Evolutionary conservation across 805 yeast species (phyloP).

Genomic region (Candida corydali): DNA sequence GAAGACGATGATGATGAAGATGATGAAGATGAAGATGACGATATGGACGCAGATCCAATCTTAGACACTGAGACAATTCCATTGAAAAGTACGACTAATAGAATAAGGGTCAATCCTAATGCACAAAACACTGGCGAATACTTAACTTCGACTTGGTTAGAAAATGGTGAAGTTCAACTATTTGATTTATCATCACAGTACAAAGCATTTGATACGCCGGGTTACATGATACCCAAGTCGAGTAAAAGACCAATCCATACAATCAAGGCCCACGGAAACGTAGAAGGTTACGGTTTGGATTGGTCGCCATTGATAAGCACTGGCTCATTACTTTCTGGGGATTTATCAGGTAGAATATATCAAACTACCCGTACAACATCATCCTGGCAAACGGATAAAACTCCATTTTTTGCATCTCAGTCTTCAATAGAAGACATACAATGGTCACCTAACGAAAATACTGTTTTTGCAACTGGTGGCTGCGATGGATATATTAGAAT

Average conservation of each 20-base stretch:
- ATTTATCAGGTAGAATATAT: slow-evolving; percentile 77
- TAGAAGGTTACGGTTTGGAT: slow-evolving; percentile 96
- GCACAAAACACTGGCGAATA: slow-evolving; percentile 72
- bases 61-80: slow-evolving; percentile 82
- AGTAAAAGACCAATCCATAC: slow-evolving; percentile 81
- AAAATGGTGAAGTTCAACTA: slow-evolving; percentile 83
- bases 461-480: slow-evolving; percentile 95
- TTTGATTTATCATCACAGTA: slow-evolving; percentile 78
- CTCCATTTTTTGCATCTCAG: slow-evolving; percentile 66
- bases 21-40: slow-evolving; percentile 66
- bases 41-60: slow-evolving; percentile 70
- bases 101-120: slow-evolving; percentile 81
- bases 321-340: slow-evolving; percentile 87
- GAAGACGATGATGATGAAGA: slow-evolving; percentile 75
- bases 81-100: slow-evolving; percentile 78
- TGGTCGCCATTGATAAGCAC: slow-evolving; percentile 86
- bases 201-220: slow-evolving; percentile 85
- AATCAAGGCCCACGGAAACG: slow-evolving; percentile 79
- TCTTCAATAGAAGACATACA: slow-evolving; percentile 93
- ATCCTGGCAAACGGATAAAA: slow-evolving; percentile 81
- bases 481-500: slow-evolving; percentile 87
- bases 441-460: slow-evolving; percentile 89
- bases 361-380: slow-evolving; percentile 73
- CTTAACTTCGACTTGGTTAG: slow-evolving; percentile 83
- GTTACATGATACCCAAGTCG: slow-evolving; percentile 71